Percentiles rank a stretch among this genome's conserved stretches.
phyloP scores from a whole-genome alignment of 768 basidiomycete species.

The Macrocybe gigantea region DNA sequence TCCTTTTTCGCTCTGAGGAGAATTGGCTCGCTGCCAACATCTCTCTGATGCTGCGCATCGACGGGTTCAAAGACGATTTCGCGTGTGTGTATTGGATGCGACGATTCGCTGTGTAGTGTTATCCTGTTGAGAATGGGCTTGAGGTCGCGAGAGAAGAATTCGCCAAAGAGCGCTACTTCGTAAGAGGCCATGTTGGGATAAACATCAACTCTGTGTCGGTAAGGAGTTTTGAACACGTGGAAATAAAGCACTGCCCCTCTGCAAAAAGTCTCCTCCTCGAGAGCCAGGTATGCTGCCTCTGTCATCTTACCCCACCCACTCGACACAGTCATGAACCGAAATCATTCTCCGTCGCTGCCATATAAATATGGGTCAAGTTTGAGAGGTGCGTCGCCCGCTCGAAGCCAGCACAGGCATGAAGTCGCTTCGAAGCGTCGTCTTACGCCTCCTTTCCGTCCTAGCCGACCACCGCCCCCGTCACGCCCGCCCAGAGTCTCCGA shows the following conservation, averaged over 20 bases:
- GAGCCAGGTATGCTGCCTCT: too few relatives aligned
- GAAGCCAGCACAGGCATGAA: too few relatives aligned
- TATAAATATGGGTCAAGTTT: too few relatives aligned
- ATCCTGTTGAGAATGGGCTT: slow-evolving; percentile 75
- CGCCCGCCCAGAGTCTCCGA: slow-evolving; percentile 4
- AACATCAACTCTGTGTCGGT: too few relatives aligned
- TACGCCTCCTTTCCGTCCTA: slow-evolving; percentile 1
- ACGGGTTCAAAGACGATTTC: slow-evolving; percentile 82
- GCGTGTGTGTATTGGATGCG: slow-evolving; percentile 63
- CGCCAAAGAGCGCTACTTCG: slow-evolving; percentile 79
- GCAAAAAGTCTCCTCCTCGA: too few relatives aligned
- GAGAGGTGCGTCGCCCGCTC: too few relatives aligned
- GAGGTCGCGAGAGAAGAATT: slow-evolving; percentile 74
- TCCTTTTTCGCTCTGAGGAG: slow-evolving; percentile 74
- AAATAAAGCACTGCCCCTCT: too few relatives aligned
- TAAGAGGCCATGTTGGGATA: slow-evolving; percentile 31
- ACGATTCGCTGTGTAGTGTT: slow-evolving; percentile 76
- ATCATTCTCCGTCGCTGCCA: too few relatives aligned
- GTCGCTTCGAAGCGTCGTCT: not conserved
- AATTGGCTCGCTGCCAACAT: slow-evolving; percentile 58
- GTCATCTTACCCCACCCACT: too few relatives aligned
- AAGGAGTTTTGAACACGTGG: too few relatives aligned
- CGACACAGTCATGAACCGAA: too few relatives aligned
- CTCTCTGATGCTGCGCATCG: slow-evolving; percentile 58
- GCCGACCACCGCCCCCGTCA: slow-evolving; percentile 1